These are phyloP conservation scores for Thielaviopsis ethacetica DNA, from an alignment of 2,329 filamentous ascomycete genomes.

Conservation along the genomic window DNA sequence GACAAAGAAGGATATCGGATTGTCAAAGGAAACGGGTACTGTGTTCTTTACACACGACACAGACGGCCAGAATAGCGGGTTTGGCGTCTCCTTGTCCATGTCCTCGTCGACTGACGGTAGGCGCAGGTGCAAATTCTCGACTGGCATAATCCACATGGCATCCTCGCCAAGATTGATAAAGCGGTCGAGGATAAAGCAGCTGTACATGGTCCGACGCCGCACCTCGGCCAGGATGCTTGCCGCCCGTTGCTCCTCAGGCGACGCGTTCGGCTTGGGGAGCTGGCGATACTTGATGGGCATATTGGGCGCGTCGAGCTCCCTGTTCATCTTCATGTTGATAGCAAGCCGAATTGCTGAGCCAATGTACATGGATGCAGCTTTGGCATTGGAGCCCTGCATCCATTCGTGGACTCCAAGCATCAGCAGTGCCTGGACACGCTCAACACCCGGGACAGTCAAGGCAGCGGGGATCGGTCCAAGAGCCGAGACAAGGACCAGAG, in stretches of 20 bases:
- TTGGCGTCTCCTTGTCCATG: constrained; percentile 19
- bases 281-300: background rate
- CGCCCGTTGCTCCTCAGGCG: constrained; percentile 15
- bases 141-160: constrained; percentile 6
- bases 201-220: constrained; percentile 54
- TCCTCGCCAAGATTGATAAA: constrained; percentile 49
- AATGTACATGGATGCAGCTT: constrained; percentile 31
- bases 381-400: constrained; percentile 47
- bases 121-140: background rate
- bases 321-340: constrained; percentile 32
- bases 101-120: constrained; percentile 19
- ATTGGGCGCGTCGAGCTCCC: constrained; percentile 3
- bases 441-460: constrained; percentile 37
- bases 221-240: constrained; percentile 40
- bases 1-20: constrained; percentile 35
- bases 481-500: constrained; percentile 37
- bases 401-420: constrained; percentile 61
- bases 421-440: constrained; percentile 49
- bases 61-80: constrained; percentile 10
- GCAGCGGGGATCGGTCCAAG: constrained; percentile 30
- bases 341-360: constrained; percentile 49
- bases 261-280: constrained; percentile 4
- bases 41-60: constrained; percentile 8
- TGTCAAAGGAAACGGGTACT: constrained; percentile 24
- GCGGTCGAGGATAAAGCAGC: constrained; percentile 56